These are phyloP conservation scores for Galerina marginata DNA, from an alignment of 768 basidiomycete genomes.

Conservation along the genomic window DNA sequence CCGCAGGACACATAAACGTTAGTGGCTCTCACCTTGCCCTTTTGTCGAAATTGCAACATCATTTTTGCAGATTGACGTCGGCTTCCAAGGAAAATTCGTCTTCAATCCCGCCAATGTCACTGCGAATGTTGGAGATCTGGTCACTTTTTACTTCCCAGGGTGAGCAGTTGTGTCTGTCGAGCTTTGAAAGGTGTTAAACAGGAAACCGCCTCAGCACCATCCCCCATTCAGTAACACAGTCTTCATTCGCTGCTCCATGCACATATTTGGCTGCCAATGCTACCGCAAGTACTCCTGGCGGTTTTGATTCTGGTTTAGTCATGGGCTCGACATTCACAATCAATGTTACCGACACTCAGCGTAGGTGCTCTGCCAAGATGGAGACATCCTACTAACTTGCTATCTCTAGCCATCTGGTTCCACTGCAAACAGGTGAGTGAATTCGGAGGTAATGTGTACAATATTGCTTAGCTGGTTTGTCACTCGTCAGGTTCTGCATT, in stretches of 20 bases:
- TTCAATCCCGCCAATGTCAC: conserved; percentile 53
- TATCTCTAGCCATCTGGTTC: conserved; percentile 56
- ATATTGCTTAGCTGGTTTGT: neutral
- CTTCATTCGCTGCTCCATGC: conserved; percentile 59
- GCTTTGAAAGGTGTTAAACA: neutral
- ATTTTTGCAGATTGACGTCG: conserved; percentile 48
- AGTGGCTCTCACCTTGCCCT: neutral
- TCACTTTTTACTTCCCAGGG: conserved; percentile 59
- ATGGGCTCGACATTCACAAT: conserved; percentile 46
- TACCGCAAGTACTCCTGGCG: conserved; percentile 36
- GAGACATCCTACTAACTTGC: neutral
- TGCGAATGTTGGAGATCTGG: conserved; percentile 52
- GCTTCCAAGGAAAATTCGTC: conserved; percentile 37
- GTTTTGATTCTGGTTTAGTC: conserved; percentile 62
- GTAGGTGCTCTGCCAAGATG: conserved; percentile 35
- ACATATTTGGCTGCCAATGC: conserved; percentile 44
- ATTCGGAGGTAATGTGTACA: neutral
- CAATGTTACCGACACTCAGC: conserved; percentile 49
- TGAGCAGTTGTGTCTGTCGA: conserved; percentile 35
- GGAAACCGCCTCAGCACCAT: neutral
- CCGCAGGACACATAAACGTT: conserved; percentile 42
- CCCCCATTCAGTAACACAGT: conserved; percentile 62
- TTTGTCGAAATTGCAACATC: neutral
- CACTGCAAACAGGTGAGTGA: conserved; percentile 49
- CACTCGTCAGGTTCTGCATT: conserved; percentile 38